Conservation (phyloP, 2,329 filamentous ascomycete species). For the Trichoderma koningiopsis region DNA sequence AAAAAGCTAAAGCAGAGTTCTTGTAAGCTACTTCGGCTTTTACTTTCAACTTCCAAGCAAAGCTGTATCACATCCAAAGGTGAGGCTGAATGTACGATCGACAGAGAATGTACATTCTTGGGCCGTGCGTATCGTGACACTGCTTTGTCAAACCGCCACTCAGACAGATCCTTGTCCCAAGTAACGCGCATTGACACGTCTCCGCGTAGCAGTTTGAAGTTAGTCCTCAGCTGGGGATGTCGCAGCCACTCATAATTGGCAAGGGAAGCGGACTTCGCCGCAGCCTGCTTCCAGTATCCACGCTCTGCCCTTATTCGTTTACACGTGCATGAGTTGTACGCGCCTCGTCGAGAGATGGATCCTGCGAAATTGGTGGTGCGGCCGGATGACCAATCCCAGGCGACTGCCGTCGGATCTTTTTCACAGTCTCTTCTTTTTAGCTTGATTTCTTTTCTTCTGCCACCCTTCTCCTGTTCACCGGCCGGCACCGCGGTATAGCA, state of each 20-base stretch:
- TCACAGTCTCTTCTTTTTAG: background rate
- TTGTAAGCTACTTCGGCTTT: background rate
- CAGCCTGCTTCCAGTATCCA: background rate
- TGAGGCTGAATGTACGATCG: background rate
- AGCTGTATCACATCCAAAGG: background rate
- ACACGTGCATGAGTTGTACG: slow-evolving; percentile 6
- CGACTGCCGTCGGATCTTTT: background rate
- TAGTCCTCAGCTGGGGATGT: slow-evolving; percentile 11
- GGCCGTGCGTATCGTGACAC: background rate
- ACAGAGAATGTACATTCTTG: background rate
- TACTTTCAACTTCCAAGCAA: background rate
- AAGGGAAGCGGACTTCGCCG: background rate
- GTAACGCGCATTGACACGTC: slow-evolving; percentile 5
- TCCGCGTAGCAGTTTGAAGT: background rate
- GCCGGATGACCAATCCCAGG: background rate
- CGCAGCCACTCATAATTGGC: background rate
- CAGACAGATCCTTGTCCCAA: background rate
- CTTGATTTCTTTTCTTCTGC: background rate
- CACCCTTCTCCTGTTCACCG: background rate
- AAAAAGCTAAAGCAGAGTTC: background rate
- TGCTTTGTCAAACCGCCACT: slow-evolving; percentile 1
- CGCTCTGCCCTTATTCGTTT: background rate
- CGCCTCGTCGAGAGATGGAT: slow-evolving; percentile 16
- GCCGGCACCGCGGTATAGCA: background rate
- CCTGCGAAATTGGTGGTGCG: background rate